A percentile compares a stretch with the other conserved stretches of the same genome.
Evolutionary conservation across 768 basidiomycete genomes (phyloP).

Genomic region (Amanita phalloides): DNA sequence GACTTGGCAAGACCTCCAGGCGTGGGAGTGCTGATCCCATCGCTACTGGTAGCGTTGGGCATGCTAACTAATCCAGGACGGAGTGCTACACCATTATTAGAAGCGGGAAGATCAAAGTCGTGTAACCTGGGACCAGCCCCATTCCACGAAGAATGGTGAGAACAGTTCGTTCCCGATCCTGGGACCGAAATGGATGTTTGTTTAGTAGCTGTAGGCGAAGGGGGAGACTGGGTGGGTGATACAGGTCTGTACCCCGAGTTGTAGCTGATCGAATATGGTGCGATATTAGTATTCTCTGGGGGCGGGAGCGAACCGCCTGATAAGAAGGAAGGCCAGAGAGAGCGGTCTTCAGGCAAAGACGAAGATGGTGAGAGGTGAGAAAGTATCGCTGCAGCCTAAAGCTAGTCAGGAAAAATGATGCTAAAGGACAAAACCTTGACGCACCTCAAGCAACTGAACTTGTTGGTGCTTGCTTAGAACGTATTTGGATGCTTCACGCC

Average conservation of each 20-base stretch:
- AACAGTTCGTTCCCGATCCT: slow-evolving; percentile 15
- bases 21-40: neutral
- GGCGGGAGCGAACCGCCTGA: slow-evolving; percentile 60
- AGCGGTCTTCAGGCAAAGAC: slow-evolving; percentile 88
- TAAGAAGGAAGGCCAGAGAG: slow-evolving; percentile 81
- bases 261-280: neutral
- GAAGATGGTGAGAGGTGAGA: slow-evolving; percentile 64
- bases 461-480: slow-evolving; percentile 94
- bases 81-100: slow-evolving; percentile 32
- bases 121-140: slow-evolving; percentile 47
- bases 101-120: slow-evolving; percentile 45
- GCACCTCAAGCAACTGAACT: slow-evolving; percentile 88
- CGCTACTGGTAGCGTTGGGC: slow-evolving; percentile 12
- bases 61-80: slow-evolving; percentile 44
- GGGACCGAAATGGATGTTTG: slow-evolving; percentile 47
- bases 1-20: neutral
- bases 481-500: slow-evolving; percentile 87
- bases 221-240: slow-evolving; percentile 8
- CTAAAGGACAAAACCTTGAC: neutral
- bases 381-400: slow-evolving; percentile 87
- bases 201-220: neutral
- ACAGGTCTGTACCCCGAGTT: slow-evolving; percentile 3
- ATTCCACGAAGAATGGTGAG: slow-evolving; percentile 12
- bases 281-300: slow-evolving; percentile 19
- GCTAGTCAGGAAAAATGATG: slow-evolving; percentile 3